phyloP scores from a whole-genome alignment of 306 rosid genomes.

The Cucumis melo region DNA sequence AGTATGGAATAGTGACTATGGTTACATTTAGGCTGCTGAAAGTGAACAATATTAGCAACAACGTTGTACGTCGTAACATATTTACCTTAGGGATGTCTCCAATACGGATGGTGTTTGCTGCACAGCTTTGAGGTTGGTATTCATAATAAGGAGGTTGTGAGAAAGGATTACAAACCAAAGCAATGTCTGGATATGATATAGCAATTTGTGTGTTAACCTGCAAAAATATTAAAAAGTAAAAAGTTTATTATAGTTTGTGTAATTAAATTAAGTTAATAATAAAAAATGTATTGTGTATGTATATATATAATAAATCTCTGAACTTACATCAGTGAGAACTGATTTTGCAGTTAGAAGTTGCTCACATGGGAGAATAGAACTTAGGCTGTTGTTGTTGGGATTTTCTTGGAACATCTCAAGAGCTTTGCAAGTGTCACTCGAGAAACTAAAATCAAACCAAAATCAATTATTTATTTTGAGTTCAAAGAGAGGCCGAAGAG shows the following conservation, averaged over 20 bases:
- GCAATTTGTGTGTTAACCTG: constrained; percentile 47
- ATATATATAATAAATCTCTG: constrained; percentile 14
- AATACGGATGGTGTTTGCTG: constrained; percentile 27
- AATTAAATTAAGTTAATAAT: background rate
- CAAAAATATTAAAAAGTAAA: background rate
- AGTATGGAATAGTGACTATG: no score
- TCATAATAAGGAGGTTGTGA: constrained; percentile 44
- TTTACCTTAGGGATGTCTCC: constrained; percentile 59
- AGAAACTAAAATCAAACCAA: constrained; percentile 29
- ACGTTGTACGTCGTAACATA: background rate
- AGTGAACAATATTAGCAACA: background rate
- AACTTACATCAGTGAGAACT: constrained; percentile 23
- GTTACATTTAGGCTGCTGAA: background rate
- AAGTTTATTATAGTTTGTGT: no score
- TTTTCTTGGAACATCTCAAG: constrained; percentile 41
- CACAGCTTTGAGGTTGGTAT: constrained; percentile 45
- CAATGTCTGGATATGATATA: constrained; percentile 12
- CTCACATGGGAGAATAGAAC: constrained; percentile 48
- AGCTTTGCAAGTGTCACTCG: constrained; percentile 50
- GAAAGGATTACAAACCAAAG: constrained; percentile 55
- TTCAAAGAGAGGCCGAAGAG: constrained; percentile 7
- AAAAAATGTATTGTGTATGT: no score
- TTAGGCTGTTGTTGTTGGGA: constrained; percentile 48
- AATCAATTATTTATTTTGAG: background rate
- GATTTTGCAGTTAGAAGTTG: constrained; percentile 43